phyloP scores from a whole-genome alignment of 169 alveolate species.

The Blepharisma undulans region DNA sequence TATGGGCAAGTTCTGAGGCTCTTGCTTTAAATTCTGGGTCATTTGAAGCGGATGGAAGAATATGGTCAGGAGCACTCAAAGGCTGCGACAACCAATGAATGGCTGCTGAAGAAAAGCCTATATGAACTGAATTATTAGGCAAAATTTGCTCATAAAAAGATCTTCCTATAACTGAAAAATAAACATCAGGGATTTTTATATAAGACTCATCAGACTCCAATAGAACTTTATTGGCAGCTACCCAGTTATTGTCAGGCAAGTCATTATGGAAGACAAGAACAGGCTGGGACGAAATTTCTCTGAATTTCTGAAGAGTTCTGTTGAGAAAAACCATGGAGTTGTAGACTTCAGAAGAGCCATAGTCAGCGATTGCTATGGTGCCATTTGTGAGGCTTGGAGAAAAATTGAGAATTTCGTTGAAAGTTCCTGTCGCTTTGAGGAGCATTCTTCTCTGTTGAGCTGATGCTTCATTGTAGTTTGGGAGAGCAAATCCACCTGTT shows the following conservation, averaged over 20 bases:
- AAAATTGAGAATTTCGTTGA: neutral
- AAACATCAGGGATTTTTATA: neutral
- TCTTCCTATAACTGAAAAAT: neutral
- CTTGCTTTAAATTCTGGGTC: neutral
- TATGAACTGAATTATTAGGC: neutral
- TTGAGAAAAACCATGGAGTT: neutral
- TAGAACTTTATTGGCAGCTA: neutral
- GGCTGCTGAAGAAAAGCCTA: neutral
- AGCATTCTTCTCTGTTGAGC: neutral
- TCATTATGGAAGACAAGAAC: neutral
- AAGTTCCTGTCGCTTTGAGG: neutral
- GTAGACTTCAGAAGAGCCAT: slow-evolving; percentile 25
- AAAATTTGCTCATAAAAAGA: neutral
- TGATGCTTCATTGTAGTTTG: neutral
- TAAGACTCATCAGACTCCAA: neutral
- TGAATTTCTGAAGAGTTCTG: neutral
- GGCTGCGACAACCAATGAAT: neutral
- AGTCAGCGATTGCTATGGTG: neutral
- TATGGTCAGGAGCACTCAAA: neutral
- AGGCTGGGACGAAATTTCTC: neutral
- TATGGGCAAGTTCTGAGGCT: slow-evolving; percentile 1
- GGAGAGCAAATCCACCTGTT: neutral
- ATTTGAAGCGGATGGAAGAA: neutral
- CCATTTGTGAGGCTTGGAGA: neutral
- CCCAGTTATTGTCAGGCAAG: slow-evolving; percentile 28